A percentile compares a stretch with the other conserved stretches of the same genome.
These are phyloP conservation scores for Trichoderma asperellum DNA, from an alignment of 2,329 filamentous ascomycete genomes.

Conservation along the genomic window DNA sequence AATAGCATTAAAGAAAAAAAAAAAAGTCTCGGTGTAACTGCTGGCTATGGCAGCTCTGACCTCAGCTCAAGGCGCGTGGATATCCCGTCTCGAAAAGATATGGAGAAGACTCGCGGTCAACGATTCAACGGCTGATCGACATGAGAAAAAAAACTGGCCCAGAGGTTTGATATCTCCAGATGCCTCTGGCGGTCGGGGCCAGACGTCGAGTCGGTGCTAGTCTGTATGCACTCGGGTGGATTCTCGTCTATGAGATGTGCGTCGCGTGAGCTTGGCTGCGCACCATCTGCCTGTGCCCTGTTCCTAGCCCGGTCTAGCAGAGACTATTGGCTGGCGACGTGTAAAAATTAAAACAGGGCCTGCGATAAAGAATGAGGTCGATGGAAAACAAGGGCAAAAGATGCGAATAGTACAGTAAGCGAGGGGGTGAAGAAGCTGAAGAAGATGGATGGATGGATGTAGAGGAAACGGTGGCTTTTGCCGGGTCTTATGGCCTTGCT, in stretches of 20 bases:
- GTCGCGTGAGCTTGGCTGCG: slow-evolving; percentile 26
- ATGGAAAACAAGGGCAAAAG: not conserved
- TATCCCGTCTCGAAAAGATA: not conserved
- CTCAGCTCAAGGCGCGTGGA: not conserved
- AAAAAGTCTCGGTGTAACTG: not conserved
- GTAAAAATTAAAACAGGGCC: not conserved
- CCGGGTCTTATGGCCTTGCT: slow-evolving; percentile 14
- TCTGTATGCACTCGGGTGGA: slow-evolving; percentile 25
- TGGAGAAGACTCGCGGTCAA: not conserved
- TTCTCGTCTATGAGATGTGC: slow-evolving; percentile 13
- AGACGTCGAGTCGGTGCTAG: slow-evolving; percentile 25
- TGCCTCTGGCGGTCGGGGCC: slow-evolving; percentile 25
- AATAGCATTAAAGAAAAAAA: not conserved
- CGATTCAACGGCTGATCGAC: not conserved
- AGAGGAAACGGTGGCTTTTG: slow-evolving; percentile 18
- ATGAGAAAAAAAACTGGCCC: not conserved
- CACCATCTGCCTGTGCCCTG: not conserved
- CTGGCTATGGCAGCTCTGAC: not conserved
- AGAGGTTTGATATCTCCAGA: slow-evolving; percentile 19
- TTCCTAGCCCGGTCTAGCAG: not conserved
- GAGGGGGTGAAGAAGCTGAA: not conserved
- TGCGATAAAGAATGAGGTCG: not conserved
- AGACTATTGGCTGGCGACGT: slow-evolving; percentile 19
- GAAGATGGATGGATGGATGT: not conserved
- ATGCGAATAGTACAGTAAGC: not conserved